These are phyloP conservation scores for Aspergillus fumigatus DNA, from an alignment of 2,329 filamentous ascomycete genomes.

Conservation along the genomic window DNA sequence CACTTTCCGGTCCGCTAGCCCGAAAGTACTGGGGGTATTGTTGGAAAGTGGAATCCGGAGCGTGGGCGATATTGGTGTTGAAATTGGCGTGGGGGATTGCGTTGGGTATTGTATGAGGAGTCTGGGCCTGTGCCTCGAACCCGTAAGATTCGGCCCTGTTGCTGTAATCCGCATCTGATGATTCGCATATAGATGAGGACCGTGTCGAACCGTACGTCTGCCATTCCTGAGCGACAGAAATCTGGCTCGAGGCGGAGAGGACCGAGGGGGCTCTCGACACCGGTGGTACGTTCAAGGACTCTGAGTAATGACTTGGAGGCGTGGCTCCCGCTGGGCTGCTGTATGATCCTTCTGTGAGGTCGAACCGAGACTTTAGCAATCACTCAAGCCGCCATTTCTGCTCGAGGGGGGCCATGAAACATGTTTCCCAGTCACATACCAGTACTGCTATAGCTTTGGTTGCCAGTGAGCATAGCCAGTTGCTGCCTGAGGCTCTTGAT, in stretches of 20 bases:
- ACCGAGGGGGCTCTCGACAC: conserved; percentile 20
- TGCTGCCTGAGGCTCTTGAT: conserved; percentile 49
- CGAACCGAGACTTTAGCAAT: neutral
- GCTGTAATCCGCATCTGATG: conserved; percentile 24
- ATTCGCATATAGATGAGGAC: conserved; percentile 24
- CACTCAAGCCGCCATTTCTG: neutral
- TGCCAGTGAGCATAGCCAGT: conserved; percentile 32
- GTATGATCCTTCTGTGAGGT: conserved; percentile 15
- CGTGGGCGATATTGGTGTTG: conserved; percentile 9
- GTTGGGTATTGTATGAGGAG: conserved; percentile 11
- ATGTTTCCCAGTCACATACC: conserved; percentile 7
- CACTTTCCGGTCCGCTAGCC: conserved; percentile 8
- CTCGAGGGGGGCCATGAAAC: neutral
- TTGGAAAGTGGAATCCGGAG: conserved; percentile 14
- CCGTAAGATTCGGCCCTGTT: conserved; percentile 21
- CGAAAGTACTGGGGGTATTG: conserved; percentile 19
- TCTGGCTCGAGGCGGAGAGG: conserved; percentile 22
- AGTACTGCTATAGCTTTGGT: conserved; percentile 16
- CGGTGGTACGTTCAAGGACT: conserved; percentile 13
- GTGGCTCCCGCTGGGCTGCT: conserved; percentile 15
- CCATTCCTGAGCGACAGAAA: conserved; percentile 27
- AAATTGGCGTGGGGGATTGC: conserved; percentile 20
- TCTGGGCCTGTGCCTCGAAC: conserved; percentile 15
- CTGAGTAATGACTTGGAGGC: conserved; percentile 21
- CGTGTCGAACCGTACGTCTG: conserved; percentile 22